These are phyloP conservation scores for Fusarium subtropicale DNA, from an alignment of 2,329 filamentous ascomycete species.

Conservation along the genomic window DNA sequence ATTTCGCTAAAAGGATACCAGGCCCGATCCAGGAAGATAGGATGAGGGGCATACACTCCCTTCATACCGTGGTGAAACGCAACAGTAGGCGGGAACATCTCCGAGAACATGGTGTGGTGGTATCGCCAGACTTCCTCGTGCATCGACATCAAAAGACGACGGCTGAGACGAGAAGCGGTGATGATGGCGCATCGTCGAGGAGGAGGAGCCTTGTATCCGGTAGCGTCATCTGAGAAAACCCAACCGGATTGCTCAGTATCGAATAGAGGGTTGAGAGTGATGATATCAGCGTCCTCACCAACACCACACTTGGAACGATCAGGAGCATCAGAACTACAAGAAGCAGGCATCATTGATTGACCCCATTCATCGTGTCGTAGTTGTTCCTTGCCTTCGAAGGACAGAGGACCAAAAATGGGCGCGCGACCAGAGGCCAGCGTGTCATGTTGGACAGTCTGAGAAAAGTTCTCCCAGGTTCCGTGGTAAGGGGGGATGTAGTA, in stretches of 20 bases:
- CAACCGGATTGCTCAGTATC: constrained; percentile 77
- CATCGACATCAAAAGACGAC: constrained; percentile 75
- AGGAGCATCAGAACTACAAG: constrained; percentile 63
- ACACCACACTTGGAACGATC: constrained; percentile 70
- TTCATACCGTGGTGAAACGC: constrained; percentile 82
- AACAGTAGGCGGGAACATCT: constrained; percentile 80
- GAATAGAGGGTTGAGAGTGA: constrained; percentile 82
- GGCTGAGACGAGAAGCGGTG: constrained; percentile 75
- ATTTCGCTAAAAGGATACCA: constrained; percentile 76
- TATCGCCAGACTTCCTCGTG: constrained; percentile 77
- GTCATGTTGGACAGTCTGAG: constrained; percentile 71
- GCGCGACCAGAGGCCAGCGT: constrained; percentile 62
- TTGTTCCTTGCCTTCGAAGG: constrained; percentile 60
- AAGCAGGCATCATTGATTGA: constrained; percentile 65
- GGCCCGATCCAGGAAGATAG: constrained; percentile 80
- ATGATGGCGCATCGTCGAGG: constrained; percentile 78
- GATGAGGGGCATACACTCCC: constrained; percentile 83
- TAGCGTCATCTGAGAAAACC: constrained; percentile 77
- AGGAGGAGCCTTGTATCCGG: constrained; percentile 73
- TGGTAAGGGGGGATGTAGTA: constrained; percentile 81
- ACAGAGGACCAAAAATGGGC: constrained; percentile 77
- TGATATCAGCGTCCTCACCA: constrained; percentile 78
- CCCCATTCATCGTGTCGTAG: constrained; percentile 65
- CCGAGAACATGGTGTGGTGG: constrained; percentile 79
- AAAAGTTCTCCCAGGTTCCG: constrained; percentile 79